Conservation (phyloP, 1,284 basidiomycete genomes). For the Rhodotorula sp. region DNA sequence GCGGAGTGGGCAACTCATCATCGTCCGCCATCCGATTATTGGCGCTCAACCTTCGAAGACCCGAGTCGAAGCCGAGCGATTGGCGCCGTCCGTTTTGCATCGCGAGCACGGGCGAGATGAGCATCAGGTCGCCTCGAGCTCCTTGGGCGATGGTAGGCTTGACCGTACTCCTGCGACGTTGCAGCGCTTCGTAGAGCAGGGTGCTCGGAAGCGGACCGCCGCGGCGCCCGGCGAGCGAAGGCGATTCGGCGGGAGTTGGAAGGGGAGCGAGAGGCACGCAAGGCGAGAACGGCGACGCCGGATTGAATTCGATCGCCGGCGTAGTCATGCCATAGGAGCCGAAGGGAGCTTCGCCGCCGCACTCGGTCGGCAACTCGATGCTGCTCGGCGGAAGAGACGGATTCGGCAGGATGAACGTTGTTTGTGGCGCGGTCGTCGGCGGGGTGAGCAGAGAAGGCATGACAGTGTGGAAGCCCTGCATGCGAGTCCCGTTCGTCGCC, state of each 20-base stretch:
- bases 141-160: not conserved
- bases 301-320: conserved; percentile 1
- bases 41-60: conserved; percentile 17
- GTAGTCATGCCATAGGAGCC: not conserved
- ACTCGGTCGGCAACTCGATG: not conserved
- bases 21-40: not conserved
- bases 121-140: conserved; percentile 23
- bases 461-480: too few species aligned
- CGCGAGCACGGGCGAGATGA: conserved; percentile 31
- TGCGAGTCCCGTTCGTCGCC: too few species aligned
- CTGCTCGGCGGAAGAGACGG: not conserved
- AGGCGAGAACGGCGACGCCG: not conserved
- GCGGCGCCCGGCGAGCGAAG: not conserved
- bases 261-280: not conserved
- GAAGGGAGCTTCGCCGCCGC: not conserved
- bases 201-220: not conserved
- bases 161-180: conserved; percentile 22
- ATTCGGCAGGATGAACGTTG: not conserved
- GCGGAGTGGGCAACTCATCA: not conserved
- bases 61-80: conserved; percentile 17
- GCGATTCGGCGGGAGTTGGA: too few species aligned
- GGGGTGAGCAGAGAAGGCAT: not conserved
- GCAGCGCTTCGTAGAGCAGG: conserved; percentile 11
- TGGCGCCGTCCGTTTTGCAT: conserved; percentile 18
- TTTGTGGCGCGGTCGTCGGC: not conserved